Conservation (phyloP, 768 basidiomycete genomes). For the Suillus brevipes region DNA sequence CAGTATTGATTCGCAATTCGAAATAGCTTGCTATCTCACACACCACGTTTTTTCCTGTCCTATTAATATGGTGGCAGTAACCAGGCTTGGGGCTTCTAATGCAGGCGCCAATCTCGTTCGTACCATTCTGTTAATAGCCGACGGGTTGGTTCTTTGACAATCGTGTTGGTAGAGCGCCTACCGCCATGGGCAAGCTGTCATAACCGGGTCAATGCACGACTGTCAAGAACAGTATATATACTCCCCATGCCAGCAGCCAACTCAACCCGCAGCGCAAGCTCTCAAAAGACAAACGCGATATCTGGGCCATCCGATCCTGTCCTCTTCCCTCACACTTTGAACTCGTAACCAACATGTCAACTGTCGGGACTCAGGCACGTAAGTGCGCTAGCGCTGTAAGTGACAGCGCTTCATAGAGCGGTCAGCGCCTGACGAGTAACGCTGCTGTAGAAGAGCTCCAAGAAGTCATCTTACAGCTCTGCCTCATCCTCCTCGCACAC, state of each 20-base stretch:
- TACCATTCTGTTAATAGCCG: not conserved
- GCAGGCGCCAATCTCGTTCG: not conserved
- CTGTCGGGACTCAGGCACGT: not conserved
- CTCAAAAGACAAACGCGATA: not conserved
- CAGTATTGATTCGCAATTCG: too few relatives aligned
- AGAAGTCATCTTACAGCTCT: not conserved
- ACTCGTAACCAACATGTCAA: not conserved
- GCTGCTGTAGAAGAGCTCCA: not conserved
- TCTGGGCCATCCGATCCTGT: not conserved
- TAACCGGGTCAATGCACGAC: not conserved
- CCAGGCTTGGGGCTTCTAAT: not conserved
- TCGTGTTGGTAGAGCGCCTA: not conserved
- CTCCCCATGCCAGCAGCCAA: not conserved
- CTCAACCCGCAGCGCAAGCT: not conserved
- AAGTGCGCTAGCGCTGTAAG: not conserved
- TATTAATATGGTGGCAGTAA: not conserved
- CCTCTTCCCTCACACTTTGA: not conserved
- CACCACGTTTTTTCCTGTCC: not conserved
- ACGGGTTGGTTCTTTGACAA: not conserved
- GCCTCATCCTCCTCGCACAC: not conserved
- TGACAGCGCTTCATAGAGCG: not conserved
- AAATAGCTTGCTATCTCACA: not conserved
- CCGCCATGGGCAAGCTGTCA: slow-evolving; percentile 1
- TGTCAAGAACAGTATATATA: not conserved
- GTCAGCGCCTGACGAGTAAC: not conserved